Conservation (phyloP, 1,284 basidiomycete species). For the Coniferiporia weirii region DNA sequence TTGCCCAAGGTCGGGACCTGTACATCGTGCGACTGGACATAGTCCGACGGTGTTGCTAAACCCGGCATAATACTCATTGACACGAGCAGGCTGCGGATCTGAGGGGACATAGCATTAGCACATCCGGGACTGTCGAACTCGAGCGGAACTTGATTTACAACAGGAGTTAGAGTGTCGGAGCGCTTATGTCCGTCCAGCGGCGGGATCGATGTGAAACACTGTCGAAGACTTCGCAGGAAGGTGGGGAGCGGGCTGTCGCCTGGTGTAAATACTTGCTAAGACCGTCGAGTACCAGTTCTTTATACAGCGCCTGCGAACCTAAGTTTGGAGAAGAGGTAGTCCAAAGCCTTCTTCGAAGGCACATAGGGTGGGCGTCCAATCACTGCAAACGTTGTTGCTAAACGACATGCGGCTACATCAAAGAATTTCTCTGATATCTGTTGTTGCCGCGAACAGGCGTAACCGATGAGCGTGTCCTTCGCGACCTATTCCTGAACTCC, state of each 20-base stretch:
- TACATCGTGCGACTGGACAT: neutral
- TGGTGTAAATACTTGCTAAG: neutral
- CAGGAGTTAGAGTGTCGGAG: too few relatives aligned
- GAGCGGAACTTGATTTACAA: too few relatives aligned
- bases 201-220: too few relatives aligned
- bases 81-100: neutral
- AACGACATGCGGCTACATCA: slow-evolving; percentile 13
- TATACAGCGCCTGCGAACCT: slow-evolving; percentile 1
- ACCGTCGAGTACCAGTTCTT: neutral
- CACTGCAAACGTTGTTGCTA: slow-evolving; percentile 5
- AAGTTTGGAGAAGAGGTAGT: slow-evolving; percentile 4
- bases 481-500: slow-evolving; percentile 13
- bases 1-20: neutral
- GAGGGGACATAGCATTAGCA: neutral
- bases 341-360: slow-evolving; percentile 4
- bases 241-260: neutral
- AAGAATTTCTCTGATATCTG: slow-evolving; percentile 4
- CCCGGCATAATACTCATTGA: neutral
- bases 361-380: neutral
- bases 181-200: too few relatives aligned
- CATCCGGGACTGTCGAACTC: neutral
- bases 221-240: neutral
- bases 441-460: slow-evolving; percentile 1
- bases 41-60: neutral
- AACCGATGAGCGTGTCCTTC: slow-evolving; percentile 9